phyloP scores from a whole-genome alignment of 345 rosid species.

The Iberis pinnata region DNA sequence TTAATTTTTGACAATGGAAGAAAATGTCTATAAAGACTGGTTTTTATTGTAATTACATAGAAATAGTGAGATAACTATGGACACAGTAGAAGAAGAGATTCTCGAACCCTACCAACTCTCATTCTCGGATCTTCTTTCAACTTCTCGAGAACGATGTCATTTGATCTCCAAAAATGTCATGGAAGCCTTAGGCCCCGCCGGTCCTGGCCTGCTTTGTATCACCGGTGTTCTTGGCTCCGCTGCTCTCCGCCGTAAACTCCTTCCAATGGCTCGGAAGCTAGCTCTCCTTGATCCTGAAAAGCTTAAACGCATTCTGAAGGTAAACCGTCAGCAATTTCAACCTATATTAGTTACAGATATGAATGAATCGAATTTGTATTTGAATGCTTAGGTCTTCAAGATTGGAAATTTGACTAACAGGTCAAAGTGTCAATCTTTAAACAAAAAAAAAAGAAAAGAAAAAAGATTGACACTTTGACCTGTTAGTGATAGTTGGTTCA shows the following conservation, averaged over 20 bases:
- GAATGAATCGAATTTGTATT: background rate
- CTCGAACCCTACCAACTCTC: too few species aligned
- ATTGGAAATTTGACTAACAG: slow-evolving; percentile 13
- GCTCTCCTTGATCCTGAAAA: slow-evolving; percentile 54
- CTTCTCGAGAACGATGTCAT: too few species aligned
- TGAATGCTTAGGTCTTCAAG: background rate
- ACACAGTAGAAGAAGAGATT: too few species aligned
- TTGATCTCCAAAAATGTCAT: slow-evolving; percentile 38
- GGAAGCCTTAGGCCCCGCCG: slow-evolving; percentile 65
- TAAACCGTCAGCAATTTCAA: slow-evolving; percentile 12
- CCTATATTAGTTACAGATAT: too few species aligned
- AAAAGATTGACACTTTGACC: slow-evolving; percentile 3
- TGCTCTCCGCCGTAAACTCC: slow-evolving; percentile 54
- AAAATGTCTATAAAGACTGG: too few species aligned
- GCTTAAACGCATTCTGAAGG: slow-evolving; percentile 62
- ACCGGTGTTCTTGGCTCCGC: slow-evolving; percentile 48
- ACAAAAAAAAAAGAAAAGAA: too few species aligned
- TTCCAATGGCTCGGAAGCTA: slow-evolving; percentile 55
- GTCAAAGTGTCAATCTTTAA: too few species aligned
- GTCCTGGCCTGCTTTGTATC: slow-evolving; percentile 69
- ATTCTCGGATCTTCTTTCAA: too few species aligned
- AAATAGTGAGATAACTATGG: too few species aligned
- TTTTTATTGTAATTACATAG: too few species aligned
- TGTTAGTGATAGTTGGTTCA: background rate
- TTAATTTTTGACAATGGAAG: too few species aligned